Evolutionary conservation across 176 grass and related monocot species (phyloP).

Genomic region (Juncus effusus): DNA sequence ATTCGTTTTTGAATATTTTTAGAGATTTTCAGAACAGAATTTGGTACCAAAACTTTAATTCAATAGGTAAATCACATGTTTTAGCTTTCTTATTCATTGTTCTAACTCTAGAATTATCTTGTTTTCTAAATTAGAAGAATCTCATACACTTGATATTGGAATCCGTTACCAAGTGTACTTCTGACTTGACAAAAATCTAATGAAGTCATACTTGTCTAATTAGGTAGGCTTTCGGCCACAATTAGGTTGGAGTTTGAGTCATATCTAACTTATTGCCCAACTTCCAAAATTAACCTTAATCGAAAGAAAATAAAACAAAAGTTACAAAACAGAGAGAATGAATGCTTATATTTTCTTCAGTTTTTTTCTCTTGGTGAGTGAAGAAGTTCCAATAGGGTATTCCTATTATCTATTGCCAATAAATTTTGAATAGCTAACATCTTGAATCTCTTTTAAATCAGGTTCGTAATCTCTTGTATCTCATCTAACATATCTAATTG

Average conservation of each 20-base stretch:
- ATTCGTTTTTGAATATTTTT: too few species aligned
- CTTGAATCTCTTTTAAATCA: too few species aligned
- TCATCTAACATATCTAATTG: too few species aligned
- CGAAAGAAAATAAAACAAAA: not conserved
- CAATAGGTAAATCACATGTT: not conserved
- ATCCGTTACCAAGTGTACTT: slow-evolving; percentile 9
- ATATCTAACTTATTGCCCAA: slow-evolving; percentile 11
- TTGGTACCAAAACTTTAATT: not conserved
- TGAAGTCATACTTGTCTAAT: not conserved
- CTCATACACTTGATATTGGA: not conserved
- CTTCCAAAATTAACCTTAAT: slow-evolving; percentile 1
- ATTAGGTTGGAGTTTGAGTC: slow-evolving; percentile 20
- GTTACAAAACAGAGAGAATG: not conserved
- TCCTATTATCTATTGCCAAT: not conserved
- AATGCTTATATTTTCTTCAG: not conserved
- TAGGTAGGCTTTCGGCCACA: slow-evolving; percentile 11
- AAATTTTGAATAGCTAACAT: not conserved
- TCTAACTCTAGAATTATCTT: not conserved
- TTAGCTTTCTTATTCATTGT: not conserved
- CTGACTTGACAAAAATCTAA: not conserved
- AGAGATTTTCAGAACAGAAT: too few species aligned
- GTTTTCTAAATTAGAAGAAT: not conserved
- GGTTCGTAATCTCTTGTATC: too few species aligned
- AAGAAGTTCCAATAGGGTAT: not conserved
- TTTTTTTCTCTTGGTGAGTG: not conserved